phyloP scores from a whole-genome alignment of 192 early-diverging fungal genomes.

The Coemansia sp. region DNA sequence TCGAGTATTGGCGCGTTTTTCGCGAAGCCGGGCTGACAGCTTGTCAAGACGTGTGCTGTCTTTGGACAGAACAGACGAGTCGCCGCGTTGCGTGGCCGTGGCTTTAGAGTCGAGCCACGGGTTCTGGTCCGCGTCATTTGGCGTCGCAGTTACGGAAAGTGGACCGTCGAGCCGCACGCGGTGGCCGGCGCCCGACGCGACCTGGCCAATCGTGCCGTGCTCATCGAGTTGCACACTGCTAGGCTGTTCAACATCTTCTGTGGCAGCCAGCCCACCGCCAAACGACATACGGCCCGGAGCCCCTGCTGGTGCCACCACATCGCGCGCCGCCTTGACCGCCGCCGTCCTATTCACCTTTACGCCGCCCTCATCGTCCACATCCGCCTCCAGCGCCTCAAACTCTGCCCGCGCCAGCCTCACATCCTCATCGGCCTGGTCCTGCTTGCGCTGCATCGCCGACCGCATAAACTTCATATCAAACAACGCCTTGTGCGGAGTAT shows the following conservation, averaged over 20 bases:
- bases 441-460: conserved; percentile 65
- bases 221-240: conserved; percentile 60
- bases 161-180: conserved; percentile 61
- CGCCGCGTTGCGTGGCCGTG: conserved; percentile 38
- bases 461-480: conserved; percentile 99
- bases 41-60: conserved; percentile 65
- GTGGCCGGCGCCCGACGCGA: conserved; percentile 56
- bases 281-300: conserved; percentile 50
- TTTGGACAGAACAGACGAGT: conserved; percentile 53
- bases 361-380: conserved; percentile 34
- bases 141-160: conserved; percentile 46
- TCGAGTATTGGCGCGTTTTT: conserved; percentile 49
- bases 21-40: conserved; percentile 64
- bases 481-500: conserved; percentile 70
- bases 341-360: conserved; percentile 13
- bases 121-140: conserved; percentile 55
- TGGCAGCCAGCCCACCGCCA: conserved; percentile 33
- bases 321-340: neutral
- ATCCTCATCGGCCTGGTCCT: conserved; percentile 50
- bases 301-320: neutral
- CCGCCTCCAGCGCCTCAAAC: conserved; percentile 39
- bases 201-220: conserved; percentile 43
- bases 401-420: conserved; percentile 38
- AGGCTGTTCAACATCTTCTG: conserved; percentile 1
- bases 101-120: conserved; percentile 75